Conservation (phyloP, 768 basidiomycete species). For the Boletus fagicola region DNA sequence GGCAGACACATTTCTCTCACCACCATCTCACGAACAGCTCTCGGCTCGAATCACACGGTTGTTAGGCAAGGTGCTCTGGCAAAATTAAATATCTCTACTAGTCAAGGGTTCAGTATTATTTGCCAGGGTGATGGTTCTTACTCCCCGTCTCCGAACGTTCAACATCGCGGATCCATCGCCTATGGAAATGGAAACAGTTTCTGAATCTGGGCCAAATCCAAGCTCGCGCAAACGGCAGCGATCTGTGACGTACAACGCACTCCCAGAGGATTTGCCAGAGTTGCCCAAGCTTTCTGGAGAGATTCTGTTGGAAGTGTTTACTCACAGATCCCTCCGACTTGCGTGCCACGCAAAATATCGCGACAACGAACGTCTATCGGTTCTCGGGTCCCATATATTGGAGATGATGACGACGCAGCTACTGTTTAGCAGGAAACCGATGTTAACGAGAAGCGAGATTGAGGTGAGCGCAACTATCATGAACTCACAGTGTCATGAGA, state of each 20-base stretch:
- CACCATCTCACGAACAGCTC: constrained; percentile 15
- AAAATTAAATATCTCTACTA: constrained; percentile 20
- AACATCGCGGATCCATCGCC: constrained; percentile 32
- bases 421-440: constrained; percentile 52
- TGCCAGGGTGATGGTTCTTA: constrained; percentile 33
- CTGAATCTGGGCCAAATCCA: constrained; percentile 27
- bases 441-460: constrained; percentile 47
- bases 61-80: constrained; percentile 15
- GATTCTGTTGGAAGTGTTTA: constrained; percentile 64
- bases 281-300: constrained; percentile 53
- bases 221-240: constrained; percentile 40
- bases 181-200: constrained; percentile 32
- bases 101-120: constrained; percentile 11
- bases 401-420: constrained; percentile 44
- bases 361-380: constrained; percentile 57
- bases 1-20: constrained; percentile 23
- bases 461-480: constrained; percentile 42
- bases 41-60: constrained; percentile 16
- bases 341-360: constrained; percentile 40
- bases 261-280: constrained; percentile 36
- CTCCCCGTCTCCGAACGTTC: constrained; percentile 36
- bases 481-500: constrained; percentile 18
- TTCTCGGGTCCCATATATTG: constrained; percentile 49
- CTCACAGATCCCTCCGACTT: constrained; percentile 61
- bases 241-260: constrained; percentile 31